Conservation (phyloP, 495 filamentous ascomycete genomes). For the Penicillium ochrochloron region DNA sequence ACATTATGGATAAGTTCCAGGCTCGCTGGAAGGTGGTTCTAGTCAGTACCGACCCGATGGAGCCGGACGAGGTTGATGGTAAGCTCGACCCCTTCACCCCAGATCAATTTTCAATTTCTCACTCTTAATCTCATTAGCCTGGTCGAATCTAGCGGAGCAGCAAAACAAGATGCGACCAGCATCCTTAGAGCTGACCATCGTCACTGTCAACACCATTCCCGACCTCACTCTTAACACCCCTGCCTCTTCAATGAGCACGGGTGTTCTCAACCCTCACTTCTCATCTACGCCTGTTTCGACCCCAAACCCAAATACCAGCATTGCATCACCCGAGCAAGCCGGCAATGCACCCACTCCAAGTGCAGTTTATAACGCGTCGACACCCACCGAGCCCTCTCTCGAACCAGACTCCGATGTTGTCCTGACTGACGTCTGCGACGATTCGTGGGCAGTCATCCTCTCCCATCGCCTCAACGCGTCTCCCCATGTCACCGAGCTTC, state of each 20-base stretch:
- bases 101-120: background rate
- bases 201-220: constrained; percentile 68
- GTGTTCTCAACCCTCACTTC: constrained; percentile 39
- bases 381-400: constrained; percentile 55
- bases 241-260: constrained; percentile 35
- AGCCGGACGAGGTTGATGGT: constrained; percentile 73
- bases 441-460: constrained; percentile 79
- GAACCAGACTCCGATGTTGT: constrained; percentile 74
- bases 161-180: constrained; percentile 53
- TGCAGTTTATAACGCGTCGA: constrained; percentile 54
- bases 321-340: constrained; percentile 51
- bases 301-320: constrained; percentile 48
- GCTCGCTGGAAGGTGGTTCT: constrained; percentile 83
- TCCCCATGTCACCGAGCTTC: constrained; percentile 63
- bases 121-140: constrained; percentile 37
- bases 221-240: constrained; percentile 60
- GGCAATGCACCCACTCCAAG: constrained; percentile 42
- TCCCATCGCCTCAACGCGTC: constrained; percentile 73
- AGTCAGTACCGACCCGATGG: constrained; percentile 72
- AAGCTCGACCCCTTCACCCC: constrained; percentile 10
- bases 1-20: constrained; percentile 70
- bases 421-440: constrained; percentile 77
- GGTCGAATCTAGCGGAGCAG: constrained; percentile 50
- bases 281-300: constrained; percentile 50
- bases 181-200: constrained; percentile 57